Evolutionary conservation across 177 flowering plant genomes (phyloP), one percentile per base, ranked within the genome.

Genomic region (Tripterygium wilfordii): DNA sequence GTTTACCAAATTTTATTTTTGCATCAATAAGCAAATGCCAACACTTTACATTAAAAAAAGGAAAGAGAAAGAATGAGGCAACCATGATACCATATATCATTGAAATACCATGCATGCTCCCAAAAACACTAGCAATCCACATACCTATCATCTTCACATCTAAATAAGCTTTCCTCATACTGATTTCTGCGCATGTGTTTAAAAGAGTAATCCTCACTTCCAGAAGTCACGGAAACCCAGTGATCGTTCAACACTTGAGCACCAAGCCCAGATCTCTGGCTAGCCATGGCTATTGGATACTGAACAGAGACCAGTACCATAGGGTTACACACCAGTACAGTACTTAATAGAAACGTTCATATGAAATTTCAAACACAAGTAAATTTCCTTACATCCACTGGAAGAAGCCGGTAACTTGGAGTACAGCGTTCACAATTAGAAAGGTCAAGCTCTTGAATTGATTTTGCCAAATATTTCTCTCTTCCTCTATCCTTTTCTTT

Each of bases 111-210:
- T n/a, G n/a, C n/a, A n/a, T n/a, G n/a, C n/a, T n/a, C n/a, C n/a
- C n/a, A 13, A 13, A 23, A 25, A 25, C 15, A 42, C 1, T 27
- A 14, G n/a, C n/a, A n/a, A n/a, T n/a, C n/a, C n/a, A n/a, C n/a
- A n/a, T 54, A 87, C 97, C 96, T 80, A 44, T 90, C 97, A 70
- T 90, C 97, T 74, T 90, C 97, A 68, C 96, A 87, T 64, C 85
- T 71, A 60, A 87, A 90, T 44, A 84, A 66, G 57, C 91, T 90
- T 66, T 87, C 97, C 63, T 90, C 97, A 65, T 84, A 87, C 58
- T 90, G 97, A 53, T 90, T 90, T 62, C 80, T 77, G 35, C 94
- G 90, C 97, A 87, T 87, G 60, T 84, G 97, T 64, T 90, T 90
- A 44, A 90, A 90, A 33, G 97, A 90, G 63, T 90, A 84, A 63